Evolutionary conservation across 2,329 filamentous ascomycete genomes (phyloP).

Genomic region (Phaeosphaeria sp.): DNA sequence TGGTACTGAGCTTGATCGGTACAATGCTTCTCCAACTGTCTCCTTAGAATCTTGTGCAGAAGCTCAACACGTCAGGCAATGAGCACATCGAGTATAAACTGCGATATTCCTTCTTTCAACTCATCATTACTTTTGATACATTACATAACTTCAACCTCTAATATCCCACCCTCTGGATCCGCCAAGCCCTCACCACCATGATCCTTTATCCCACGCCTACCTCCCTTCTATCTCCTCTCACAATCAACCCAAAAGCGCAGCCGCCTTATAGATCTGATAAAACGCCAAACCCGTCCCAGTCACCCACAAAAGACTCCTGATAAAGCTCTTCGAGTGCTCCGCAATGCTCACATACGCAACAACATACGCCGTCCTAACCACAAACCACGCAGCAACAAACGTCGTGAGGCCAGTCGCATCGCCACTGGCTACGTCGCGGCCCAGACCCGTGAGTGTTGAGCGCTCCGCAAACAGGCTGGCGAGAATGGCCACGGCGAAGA

Average conservation of each 20-base stretch:
- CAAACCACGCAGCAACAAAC: slow-evolving; percentile 27
- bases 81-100: too few relatives aligned
- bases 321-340: slow-evolving; percentile 25
- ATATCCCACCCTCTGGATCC: too few relatives aligned
- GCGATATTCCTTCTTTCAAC: too few relatives aligned
- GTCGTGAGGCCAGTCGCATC: slow-evolving; percentile 30
- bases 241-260: slow-evolving; percentile 22
- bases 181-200: background rate
- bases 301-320: slow-evolving; percentile 25
- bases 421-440: slow-evolving; percentile 9
- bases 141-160: too few relatives aligned
- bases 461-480: slow-evolving; percentile 34
- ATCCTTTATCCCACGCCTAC: background rate
- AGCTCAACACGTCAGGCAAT: too few relatives aligned
- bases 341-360: slow-evolving; percentile 28
- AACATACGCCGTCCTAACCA: slow-evolving; percentile 23
- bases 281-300: slow-evolving; percentile 17
- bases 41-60: background rate
- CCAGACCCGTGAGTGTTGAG: slow-evolving; percentile 20
- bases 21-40: background rate
- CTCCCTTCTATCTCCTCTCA: background rate
- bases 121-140: too few relatives aligned
- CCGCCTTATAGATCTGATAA: slow-evolving; percentile 34
- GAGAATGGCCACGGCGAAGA: slow-evolving; percentile 31
- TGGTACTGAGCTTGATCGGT: background rate